A percentile compares a stretch with the other conserved stretches of the same genome.
phyloP scores from a whole-genome alignment of 2,329 filamentous ascomycete species.

The Penicillium sp. region DNA sequence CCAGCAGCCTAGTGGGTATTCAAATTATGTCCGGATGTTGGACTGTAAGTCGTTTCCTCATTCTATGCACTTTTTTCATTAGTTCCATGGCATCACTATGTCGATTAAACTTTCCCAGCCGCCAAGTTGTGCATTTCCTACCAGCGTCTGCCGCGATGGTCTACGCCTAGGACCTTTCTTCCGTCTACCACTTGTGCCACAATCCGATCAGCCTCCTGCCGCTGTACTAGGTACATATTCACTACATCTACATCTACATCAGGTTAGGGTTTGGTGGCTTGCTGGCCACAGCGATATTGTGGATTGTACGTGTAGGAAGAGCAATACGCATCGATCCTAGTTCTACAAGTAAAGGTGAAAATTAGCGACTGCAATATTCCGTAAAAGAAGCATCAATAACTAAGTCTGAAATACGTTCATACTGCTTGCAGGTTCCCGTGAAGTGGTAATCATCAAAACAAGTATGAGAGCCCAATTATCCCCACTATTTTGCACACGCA shows the following conservation, averaged over 20 bases:
- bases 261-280: not conserved
- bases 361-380: not conserved
- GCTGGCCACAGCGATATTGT: not conserved
- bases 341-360: too few species aligned
- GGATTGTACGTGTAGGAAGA: too few species aligned
- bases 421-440: not conserved
- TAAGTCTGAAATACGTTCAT: not conserved
- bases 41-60: not conserved
- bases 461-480: not conserved
- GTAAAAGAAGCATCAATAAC: not conserved
- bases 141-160: not conserved
- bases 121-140: not conserved
- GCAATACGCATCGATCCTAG: not conserved
- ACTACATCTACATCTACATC: not conserved
- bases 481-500: not conserved
- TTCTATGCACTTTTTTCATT: not conserved
- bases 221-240: not conserved
- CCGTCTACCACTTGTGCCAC: not conserved
- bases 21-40: not conserved
- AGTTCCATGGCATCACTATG: not conserved
- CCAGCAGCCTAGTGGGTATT: not conserved
- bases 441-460: not conserved
- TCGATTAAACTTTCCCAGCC: not conserved
- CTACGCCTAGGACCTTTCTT: not conserved
- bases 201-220: not conserved